phyloP scores from a whole-genome alignment of 2,329 filamentous ascomycete species.

The Ilyonectria destructans region DNA sequence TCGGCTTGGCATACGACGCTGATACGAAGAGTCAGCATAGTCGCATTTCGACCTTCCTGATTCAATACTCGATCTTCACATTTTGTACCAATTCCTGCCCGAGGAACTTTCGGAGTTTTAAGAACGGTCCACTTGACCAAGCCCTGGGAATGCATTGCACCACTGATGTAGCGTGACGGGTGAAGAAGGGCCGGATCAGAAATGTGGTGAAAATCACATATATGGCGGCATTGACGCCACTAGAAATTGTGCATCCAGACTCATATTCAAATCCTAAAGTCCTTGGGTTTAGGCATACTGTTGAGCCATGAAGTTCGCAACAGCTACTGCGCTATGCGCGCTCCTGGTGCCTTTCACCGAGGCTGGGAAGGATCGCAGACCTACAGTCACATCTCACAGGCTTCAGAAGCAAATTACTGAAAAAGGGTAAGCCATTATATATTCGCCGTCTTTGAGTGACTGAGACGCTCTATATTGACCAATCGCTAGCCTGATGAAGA shows the following conservation, averaged over 20 bases:
- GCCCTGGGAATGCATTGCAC: not conserved
- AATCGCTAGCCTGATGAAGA: conserved; percentile 40
- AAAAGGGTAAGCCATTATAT: conserved; percentile 34
- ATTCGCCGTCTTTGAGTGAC: accelerated
- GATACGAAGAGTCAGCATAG: conserved; percentile 28
- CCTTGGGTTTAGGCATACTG: not conserved
- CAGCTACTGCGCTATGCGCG: conserved; percentile 46
- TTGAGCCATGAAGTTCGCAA: conserved; percentile 42
- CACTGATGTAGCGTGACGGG: not conserved
- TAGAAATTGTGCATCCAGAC: not conserved
- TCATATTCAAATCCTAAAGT: not conserved
- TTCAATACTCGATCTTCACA: conserved; percentile 21
- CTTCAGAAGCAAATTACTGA: conserved; percentile 47
- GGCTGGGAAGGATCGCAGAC: conserved; percentile 41
- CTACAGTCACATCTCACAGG: conserved; percentile 42
- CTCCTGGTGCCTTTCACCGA: conserved; percentile 39
- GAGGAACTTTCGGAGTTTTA: not conserved
- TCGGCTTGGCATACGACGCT: conserved; percentile 42
- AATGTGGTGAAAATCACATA: not conserved
- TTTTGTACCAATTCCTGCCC: not conserved
- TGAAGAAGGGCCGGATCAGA: not conserved
- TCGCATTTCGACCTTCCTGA: conserved; percentile 28
- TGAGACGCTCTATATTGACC: not conserved
- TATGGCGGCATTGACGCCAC: conserved; percentile 6
- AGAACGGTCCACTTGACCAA: conserved; percentile 11